Evolutionary conservation across 108 stramenopile species (phyloP).

Genomic region (Craspedostauros australis): DNA sequence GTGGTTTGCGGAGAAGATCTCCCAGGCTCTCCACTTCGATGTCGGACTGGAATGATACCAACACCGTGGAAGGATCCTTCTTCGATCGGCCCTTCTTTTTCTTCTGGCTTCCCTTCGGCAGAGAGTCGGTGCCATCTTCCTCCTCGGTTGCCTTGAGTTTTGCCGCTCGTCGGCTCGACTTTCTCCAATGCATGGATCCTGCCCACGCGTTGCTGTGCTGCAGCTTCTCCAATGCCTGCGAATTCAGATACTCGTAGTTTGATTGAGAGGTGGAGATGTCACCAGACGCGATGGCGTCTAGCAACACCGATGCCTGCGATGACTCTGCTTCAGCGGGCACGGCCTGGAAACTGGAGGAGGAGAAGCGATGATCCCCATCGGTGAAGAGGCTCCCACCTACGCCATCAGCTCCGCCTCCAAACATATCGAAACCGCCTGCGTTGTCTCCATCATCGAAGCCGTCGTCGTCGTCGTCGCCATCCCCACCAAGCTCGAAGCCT

Average conservation of each 20-base stretch:
- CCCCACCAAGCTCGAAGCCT: constrained; percentile 39
- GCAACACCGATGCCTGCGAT: constrained; percentile 41
- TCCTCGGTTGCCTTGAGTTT: background rate
- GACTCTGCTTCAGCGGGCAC: constrained; percentile 21
- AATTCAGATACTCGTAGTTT: constrained; percentile 63
- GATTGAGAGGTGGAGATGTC: constrained; percentile 43
- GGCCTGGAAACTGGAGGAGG: constrained; percentile 27
- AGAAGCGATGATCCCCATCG: constrained; percentile 30
- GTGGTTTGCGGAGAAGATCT: constrained; percentile 33
- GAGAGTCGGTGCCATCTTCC: constrained; percentile 5
- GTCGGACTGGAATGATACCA: constrained; percentile 11
- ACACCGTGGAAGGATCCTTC: constrained; percentile 36
- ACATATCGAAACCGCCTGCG: constrained; percentile 2
- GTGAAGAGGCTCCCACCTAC: constrained; percentile 33
- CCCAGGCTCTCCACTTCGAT: constrained; percentile 7
- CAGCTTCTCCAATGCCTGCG: constrained; percentile 51
- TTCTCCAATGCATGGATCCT: constrained; percentile 87
- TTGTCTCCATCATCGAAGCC: constrained; percentile 3
- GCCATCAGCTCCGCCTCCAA: constrained; percentile 11
- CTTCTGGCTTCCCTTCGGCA: constrained; percentile 3
- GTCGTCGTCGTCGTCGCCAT: constrained; percentile 33
- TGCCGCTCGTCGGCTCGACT: constrained; percentile 7
- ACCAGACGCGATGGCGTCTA: constrained; percentile 66
- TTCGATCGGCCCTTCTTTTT: constrained; percentile 24
- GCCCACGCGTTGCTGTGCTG: constrained; percentile 76